phyloP scores from a whole-genome alignment of 495 filamentous ascomycete species.

The Xanthoparmelia taractica region DNA sequence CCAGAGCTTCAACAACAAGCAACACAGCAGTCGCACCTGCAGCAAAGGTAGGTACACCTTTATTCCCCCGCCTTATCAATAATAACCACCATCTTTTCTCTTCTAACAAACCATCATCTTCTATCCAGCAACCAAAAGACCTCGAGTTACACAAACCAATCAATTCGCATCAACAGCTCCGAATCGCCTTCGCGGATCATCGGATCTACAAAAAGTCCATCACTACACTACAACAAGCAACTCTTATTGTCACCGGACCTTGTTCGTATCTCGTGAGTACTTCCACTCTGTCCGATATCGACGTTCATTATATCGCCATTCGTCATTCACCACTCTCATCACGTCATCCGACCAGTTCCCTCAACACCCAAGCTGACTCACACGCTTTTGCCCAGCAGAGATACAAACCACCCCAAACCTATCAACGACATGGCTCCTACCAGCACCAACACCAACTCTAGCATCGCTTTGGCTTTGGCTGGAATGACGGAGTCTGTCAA shows the following conservation, averaged over 20 bases:
- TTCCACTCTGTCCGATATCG: conserved; percentile 10
- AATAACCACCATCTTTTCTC: not conserved
- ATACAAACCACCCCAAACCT: conserved; percentile 38
- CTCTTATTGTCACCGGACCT: conserved; percentile 26
- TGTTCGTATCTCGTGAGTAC: conserved; percentile 30
- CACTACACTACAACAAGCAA: conserved; percentile 23
- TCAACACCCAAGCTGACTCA: conserved; percentile 20
- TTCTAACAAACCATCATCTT: conserved; percentile 25
- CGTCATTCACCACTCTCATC: conserved; percentile 22
- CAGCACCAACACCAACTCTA: conserved; percentile 43
- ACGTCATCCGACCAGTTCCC: conserved; percentile 26
- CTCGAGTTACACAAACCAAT: not conserved
- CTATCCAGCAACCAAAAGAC: too few species aligned
- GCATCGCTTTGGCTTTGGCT: conserved; percentile 57
- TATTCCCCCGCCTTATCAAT: conserved; percentile 4
- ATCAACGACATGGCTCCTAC: conserved; percentile 41
- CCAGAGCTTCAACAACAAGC: too few species aligned
- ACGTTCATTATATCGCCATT: not conserved
- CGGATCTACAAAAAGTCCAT: conserved; percentile 24
- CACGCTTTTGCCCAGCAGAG: conserved; percentile 10
- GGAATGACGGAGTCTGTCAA: conserved; percentile 57
- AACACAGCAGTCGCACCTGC: not conserved
- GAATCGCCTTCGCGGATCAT: conserved; percentile 19
- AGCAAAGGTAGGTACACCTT: not conserved
- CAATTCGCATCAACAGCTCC: conserved; percentile 26